Evolutionary conservation across 2,329 filamentous ascomycete species (phyloP).

Genomic region (Biscogniauxia marginata): DNA sequence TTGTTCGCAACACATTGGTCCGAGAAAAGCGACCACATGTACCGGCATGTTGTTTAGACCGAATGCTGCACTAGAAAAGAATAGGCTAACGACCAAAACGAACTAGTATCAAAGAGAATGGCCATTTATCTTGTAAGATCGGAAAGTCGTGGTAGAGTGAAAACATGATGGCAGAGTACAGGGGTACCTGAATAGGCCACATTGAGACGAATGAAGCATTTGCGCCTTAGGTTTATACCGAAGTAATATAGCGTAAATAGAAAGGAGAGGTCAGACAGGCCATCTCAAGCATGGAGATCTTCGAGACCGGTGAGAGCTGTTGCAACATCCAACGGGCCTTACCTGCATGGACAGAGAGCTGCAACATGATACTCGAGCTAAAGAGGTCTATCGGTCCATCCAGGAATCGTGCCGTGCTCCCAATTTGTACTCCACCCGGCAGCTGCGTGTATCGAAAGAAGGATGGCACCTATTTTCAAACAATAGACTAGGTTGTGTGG

Average conservation of each 20-base stretch:
- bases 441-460: constrained; percentile 18
- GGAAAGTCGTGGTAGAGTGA: constrained; percentile 11
- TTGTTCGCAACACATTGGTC: constrained; percentile 39
- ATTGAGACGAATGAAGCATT: constrained; percentile 14
- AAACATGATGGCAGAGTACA: constrained; percentile 3
- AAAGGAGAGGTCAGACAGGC: constrained; percentile 15
- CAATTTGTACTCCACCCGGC: constrained; percentile 13
- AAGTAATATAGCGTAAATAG: constrained; percentile 6
- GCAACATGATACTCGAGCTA: constrained; percentile 10
- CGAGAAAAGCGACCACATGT: constrained; percentile 32
- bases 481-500: constrained; percentile 7
- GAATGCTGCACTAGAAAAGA: constrained; percentile 17
- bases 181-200: constrained; percentile 6
- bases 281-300: constrained; percentile 5
- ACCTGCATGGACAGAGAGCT: constrained; percentile 12
- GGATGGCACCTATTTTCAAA: constrained; percentile 10
- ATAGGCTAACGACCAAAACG: constrained; percentile 15
- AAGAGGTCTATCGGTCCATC: constrained; percentile 9
- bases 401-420: constrained; percentile 11
- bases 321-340: constrained; percentile 13
- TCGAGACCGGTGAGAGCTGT: constrained; percentile 7
- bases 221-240: constrained; percentile 17
- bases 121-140: constrained; percentile 11
- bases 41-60: constrained; percentile 5
- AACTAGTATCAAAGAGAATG: constrained; percentile 7